Percentiles rank a stretch among this genome's conserved stretches.
Conservation (phyloP, 2,329 filamentous ascomycete species). For the Aspergillus felis region DNA sequence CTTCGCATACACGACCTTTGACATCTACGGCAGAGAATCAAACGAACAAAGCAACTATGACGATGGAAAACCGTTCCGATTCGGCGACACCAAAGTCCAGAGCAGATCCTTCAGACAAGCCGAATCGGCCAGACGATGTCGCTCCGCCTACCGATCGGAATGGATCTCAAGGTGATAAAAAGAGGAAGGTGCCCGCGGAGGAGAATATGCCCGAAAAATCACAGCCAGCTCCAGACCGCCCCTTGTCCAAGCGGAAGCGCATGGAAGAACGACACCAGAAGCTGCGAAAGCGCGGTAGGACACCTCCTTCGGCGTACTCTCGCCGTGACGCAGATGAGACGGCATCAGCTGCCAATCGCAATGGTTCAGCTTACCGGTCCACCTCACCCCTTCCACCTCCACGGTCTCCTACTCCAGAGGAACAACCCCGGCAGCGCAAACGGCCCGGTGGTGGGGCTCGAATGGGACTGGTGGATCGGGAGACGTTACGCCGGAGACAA, state of each 20-base stretch:
- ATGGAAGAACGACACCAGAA: conserved; percentile 38
- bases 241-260: conserved; percentile 35
- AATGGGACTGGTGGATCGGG: conserved; percentile 34
- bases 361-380: conserved; percentile 31
- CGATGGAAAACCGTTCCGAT: neutral
- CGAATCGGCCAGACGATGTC: neutral
- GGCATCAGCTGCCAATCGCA: conserved; percentile 14
- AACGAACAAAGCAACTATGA: neutral
- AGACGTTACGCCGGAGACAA: conserved; percentile 39
- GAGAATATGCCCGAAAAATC: conserved; percentile 19
- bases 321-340: conserved; percentile 32
- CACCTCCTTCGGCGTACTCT: conserved; percentile 38
- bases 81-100: neutral
- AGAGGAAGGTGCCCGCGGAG: conserved; percentile 26
- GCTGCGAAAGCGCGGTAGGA: conserved; percentile 32
- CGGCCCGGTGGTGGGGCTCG: conserved; percentile 45
- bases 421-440: conserved; percentile 40
- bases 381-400: conserved; percentile 39
- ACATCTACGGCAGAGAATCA: neutral
- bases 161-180: conserved; percentile 21
- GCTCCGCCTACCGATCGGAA: conserved; percentile 6
- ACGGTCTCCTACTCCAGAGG: conserved; percentile 40
- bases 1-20: neutral
- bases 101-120: neutral
- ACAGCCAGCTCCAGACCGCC: conserved; percentile 21